Evolutionary conservation across 257 asterid species (phyloP).

Genomic region (Plantago elongata): DNA sequence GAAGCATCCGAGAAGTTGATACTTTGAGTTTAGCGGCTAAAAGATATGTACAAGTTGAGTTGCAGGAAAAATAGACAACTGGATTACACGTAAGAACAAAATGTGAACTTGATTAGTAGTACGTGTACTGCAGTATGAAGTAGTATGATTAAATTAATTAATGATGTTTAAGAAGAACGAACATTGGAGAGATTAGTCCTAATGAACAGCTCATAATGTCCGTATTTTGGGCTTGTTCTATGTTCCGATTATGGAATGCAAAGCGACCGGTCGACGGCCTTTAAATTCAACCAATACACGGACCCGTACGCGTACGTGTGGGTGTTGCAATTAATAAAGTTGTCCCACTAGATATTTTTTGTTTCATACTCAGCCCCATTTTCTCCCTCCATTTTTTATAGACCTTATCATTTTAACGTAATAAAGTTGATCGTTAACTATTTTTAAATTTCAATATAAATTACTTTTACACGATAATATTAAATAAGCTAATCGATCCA

Average conservation of each 20-base stretch:
- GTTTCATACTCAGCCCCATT: neutral
- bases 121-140: neutral
- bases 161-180: constrained; percentile 11
- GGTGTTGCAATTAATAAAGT: neutral
- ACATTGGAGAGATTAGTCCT: constrained; percentile 22
- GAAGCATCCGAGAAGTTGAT: constrained; percentile 12
- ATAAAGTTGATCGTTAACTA: too few relatives aligned
- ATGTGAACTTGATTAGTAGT: neutral
- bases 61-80: constrained; percentile 4
- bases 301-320: neutral
- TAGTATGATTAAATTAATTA: neutral
- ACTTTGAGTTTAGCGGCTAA: neutral
- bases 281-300: too few relatives aligned
- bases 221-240: constrained; percentile 3
- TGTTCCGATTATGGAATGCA: constrained; percentile 17
- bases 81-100: constrained; percentile 9
- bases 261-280: constrained; percentile 5
- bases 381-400: too few relatives aligned
- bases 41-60: neutral
- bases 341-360: neutral
- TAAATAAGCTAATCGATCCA: too few relatives aligned
- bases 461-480: too few relatives aligned
- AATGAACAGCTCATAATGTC: constrained; percentile 37
- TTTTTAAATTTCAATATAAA: too few relatives aligned
- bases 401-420: too few relatives aligned